Conservation (phyloP, 2,329 filamentous ascomycete species). For the Fusarium phyllophilum region DNA sequence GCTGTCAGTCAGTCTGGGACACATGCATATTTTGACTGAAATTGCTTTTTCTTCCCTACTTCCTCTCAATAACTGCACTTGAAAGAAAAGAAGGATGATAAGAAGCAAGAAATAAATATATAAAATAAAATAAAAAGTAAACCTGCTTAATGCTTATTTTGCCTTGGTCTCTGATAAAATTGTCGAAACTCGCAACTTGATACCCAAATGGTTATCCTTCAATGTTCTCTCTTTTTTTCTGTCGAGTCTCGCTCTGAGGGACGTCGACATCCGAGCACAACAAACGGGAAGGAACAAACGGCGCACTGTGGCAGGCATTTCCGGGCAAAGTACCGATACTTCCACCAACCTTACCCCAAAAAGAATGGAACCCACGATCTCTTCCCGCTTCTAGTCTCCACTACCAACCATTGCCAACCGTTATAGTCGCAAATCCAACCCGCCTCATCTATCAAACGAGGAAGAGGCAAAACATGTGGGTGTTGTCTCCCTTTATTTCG, state of each 20-base stretch:
- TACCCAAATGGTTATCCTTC: slow-evolving; percentile 25
- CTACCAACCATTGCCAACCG: slow-evolving; percentile 17
- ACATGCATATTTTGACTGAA: slow-evolving; percentile 4
- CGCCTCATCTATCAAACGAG: slow-evolving; percentile 14
- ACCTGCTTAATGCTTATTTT: not conserved
- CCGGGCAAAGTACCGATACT: slow-evolving; percentile 37
- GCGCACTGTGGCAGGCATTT: slow-evolving; percentile 39
- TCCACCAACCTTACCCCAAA: slow-evolving; percentile 25
- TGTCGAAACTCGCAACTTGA: slow-evolving; percentile 35
- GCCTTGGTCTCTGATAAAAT: not conserved
- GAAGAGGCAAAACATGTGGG: slow-evolving; percentile 6
- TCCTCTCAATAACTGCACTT: not conserved
- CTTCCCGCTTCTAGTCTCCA: slow-evolving; percentile 33
- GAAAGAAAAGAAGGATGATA: not conserved
- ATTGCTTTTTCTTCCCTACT: slow-evolving; percentile 5
- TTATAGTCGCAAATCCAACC: not conserved
- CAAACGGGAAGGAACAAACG: slow-evolving; percentile 21
- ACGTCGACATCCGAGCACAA: slow-evolving; percentile 11
- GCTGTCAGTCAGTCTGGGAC: slow-evolving; percentile 16
- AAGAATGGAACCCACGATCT: slow-evolving; percentile 36
- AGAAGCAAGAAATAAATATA: not conserved
- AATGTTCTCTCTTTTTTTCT: slow-evolving; percentile 8
- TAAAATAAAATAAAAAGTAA: not conserved
- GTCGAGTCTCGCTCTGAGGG: slow-evolving; percentile 27
- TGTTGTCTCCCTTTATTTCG: slow-evolving; percentile 6